Base-by-base conservation (phyloP, 805 yeast species). In the Yamadazyma ubonensis region DNA sequence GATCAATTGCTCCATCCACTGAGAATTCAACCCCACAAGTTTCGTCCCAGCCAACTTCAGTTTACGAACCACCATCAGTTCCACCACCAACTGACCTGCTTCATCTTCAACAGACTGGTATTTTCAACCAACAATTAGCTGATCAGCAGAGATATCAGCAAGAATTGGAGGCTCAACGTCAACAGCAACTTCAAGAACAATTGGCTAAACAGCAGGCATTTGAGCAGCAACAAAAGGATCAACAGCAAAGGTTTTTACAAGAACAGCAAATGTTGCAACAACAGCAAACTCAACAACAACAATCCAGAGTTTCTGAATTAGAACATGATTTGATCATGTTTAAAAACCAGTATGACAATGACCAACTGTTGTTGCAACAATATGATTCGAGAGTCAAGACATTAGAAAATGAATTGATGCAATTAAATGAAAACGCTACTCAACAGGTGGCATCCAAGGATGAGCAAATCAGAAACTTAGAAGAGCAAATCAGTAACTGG, bases 361-460 rank as follows among this genome's bases (percentile, higher is more conserved):
- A 87, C 57, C 96, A 87, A 58, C 70, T 78, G 49, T 68, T 90
- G 66, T 71, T 90, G 39, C 87, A 83, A 58, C 96, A 88, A 59
- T 90, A 90, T 57, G 97, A 90, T 58, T 75, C 80, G 45, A 71
- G 95, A 41, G 96, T 90, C 6, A 83, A 83, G 59, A 77, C 83
- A 17, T 72, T 90, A 46, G 97, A 90, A 63, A 67, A 67, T 28
- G 96, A 90, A 54, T 66, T 88, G 43, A 52, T 58, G 11, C 76
- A 75, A 36, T 69, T 84, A 33, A 76, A 81, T 39, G 71, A 75
- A 46, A 76, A 84, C 28, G 83, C 90, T 0, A 73, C 79, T 26
- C 83, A 80, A 54, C 95, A 87, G 59, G 61, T 87, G 28, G 78
- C 79, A 2, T 73, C 89, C 4, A 87, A 85, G 52, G 88, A 86